Conservation (phyloP, 2,329 filamentous ascomycete genomes). For the Trichoderma breve region DNA sequence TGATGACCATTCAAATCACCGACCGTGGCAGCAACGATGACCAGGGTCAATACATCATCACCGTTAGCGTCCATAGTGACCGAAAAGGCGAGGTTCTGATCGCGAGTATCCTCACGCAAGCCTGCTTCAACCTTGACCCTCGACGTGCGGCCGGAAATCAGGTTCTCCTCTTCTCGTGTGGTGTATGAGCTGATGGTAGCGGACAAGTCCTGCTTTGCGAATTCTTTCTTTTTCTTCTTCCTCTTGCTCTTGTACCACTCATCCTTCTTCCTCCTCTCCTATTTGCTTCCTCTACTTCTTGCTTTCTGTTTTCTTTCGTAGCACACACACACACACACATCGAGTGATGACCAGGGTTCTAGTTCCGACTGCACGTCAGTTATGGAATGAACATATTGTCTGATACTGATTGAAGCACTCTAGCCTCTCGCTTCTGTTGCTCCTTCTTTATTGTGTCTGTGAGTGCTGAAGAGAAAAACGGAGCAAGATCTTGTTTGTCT, state of each 20-base stretch:
- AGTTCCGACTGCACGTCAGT: not conserved
- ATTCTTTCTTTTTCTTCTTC: not conserved
- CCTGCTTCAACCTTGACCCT: conserved; percentile 58
- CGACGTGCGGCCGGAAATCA: conserved; percentile 50
- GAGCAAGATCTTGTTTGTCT: not conserved
- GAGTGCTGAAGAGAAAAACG: not conserved
- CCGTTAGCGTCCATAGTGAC: conserved; percentile 51
- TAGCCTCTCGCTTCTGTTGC: not conserved
- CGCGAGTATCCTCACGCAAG: conserved; percentile 56
- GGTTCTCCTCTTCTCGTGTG: conserved; percentile 57
- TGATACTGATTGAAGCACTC: not conserved
- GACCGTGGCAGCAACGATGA: conserved; percentile 43
- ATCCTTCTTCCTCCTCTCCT: not conserved
- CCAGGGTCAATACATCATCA: conserved; percentile 48
- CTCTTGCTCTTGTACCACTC: not conserved
- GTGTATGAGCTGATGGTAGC: conserved; percentile 54
- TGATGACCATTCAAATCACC: conserved; percentile 45
- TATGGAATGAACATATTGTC: not conserved
- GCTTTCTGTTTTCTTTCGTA: not conserved
- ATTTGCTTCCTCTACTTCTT: not conserved
- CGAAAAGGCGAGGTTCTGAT: conserved; percentile 46
- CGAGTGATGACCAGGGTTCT: not conserved
- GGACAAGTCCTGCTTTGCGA: conserved; percentile 35
- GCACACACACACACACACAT: not conserved
- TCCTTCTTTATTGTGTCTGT: not conserved